These are phyloP conservation scores for Ampelomyces quisqualis DNA, from an alignment of 2,329 filamentous ascomycete species.

Conservation along the genomic window DNA sequence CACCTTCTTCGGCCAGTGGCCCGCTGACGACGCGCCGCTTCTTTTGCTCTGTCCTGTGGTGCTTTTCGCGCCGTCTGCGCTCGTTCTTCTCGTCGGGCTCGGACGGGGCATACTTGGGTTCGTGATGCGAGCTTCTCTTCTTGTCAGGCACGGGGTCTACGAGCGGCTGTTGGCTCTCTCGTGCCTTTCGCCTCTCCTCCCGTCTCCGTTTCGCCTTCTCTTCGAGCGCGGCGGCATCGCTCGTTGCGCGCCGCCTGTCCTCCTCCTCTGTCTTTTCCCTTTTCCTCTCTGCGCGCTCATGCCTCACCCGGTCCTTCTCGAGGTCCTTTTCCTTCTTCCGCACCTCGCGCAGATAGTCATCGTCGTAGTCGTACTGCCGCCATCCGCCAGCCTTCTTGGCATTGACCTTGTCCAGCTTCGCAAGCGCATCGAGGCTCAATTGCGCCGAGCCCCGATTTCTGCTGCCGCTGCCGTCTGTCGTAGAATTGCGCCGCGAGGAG, in stretches of 20 bases:
- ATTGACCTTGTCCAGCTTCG: slow-evolving; percentile 65
- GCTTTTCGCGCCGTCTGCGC: slow-evolving; percentile 45
- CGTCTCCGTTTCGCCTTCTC: slow-evolving; percentile 29
- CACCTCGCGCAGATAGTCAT: slow-evolving; percentile 42
- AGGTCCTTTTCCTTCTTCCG: slow-evolving; percentile 38
- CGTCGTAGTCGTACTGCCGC: slow-evolving; percentile 46
- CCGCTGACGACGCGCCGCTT: slow-evolving; percentile 51
- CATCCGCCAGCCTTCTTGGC: slow-evolving; percentile 51
- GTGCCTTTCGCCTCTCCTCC: slow-evolving; percentile 37
- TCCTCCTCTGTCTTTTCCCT: slow-evolving; percentile 45
- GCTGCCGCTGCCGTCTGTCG: slow-evolving; percentile 31
- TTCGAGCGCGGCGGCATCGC: slow-evolving; percentile 24
- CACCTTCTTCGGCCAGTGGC: slow-evolving; percentile 49
- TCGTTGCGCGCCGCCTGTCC: slow-evolving; percentile 20
- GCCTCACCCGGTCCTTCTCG: slow-evolving; percentile 38
- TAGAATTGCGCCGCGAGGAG: slow-evolving; percentile 22
- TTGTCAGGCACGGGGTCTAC: slow-evolving; percentile 22
- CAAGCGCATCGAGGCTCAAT: slow-evolving; percentile 60
- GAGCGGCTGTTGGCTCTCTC: slow-evolving; percentile 21
- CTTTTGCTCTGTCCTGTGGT: slow-evolving; percentile 34
- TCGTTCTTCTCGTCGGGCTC: slow-evolving; percentile 41
- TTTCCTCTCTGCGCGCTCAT: slow-evolving; percentile 39
- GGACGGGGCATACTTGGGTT: slow-evolving; percentile 43
- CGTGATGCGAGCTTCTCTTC: slow-evolving; percentile 22
- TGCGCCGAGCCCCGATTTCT: slow-evolving; percentile 35